Base-by-base conservation (phyloP, 2,329 filamentous ascomycete genomes). In the Pestalotiopsis sp. region DNA sequence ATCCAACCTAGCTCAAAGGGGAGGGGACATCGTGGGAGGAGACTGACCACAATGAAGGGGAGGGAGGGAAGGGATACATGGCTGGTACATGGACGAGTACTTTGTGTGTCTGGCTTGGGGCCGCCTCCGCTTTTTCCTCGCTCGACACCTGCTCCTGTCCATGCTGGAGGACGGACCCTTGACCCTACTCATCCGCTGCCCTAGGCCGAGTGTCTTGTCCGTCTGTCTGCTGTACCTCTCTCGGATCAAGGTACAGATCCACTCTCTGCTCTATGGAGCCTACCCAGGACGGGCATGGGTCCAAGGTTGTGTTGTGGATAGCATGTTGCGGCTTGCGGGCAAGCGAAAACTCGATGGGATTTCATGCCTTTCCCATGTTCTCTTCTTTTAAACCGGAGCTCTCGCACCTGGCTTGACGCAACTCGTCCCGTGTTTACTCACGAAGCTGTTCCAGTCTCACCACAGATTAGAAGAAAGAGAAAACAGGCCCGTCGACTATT, bases 261-360 rank as follows among this genome's bases (percentile, higher is more conserved):
- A 65, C 67, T 59, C 7, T 9, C 31, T 36, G 23, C 31, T 36
- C 31, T 36, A 36, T 36, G 31, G 25, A 61, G 56, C 39, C 61
- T 62, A 68, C 67, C 65, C 66, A 66, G 62, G 61, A 58, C 52
- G 27, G 56, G 36, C 68, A 69, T 39, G 65, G 65, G 62, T n/a
- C 14, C 31, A 36, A 36, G 31, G 31, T 36, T 36, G 31, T 36
- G 31, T 68, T 45, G 61, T 56, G 68, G 45, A 41, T 45, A 59
- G 38, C 61, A 23, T 61, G 23, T 45, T 68, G 67, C 62, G 61
- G 52, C 67, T 68, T 68, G 66, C 63, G 63, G 69, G 66, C 64
- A 66, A 68, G 66, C 69, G 63, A 70, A 68, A 70, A 70, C 69
- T 70, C 59, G 65, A 70, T 70, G 69, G 69, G 69, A 70, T 70